Evolutionary conservation across 1,139 yeast species (phyloP).

Genomic region (Blastobotrys indianensis): DNA sequence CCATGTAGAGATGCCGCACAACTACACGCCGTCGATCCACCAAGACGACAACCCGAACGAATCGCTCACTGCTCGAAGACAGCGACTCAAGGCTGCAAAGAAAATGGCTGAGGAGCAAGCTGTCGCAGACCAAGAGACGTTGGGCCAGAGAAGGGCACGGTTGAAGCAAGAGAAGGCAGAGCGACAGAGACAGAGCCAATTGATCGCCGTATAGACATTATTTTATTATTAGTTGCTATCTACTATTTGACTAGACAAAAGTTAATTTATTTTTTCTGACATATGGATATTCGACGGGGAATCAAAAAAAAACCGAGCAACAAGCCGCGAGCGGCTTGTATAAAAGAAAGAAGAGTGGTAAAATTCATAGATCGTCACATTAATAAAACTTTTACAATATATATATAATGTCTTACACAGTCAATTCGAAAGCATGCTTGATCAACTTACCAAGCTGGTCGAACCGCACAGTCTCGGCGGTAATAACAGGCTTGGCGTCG

Average conservation of each 20-base stretch:
- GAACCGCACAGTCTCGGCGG: constrained; percentile 31
- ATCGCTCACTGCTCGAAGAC: constrained; percentile 15
- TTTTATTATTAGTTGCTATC: too few species aligned
- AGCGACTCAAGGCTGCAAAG: constrained; percentile 23
- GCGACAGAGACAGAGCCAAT: constrained; percentile 2
- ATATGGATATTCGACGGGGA: too few species aligned
- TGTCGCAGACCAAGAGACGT: constrained; percentile 25
- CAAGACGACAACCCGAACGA: constrained; percentile 9
- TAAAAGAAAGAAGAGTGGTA: too few species aligned
- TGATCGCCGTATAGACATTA: background rate
- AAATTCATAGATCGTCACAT: too few species aligned
- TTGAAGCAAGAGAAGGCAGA: constrained; percentile 21
- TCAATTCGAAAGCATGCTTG: constrained; percentile 31
- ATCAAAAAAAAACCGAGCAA: too few species aligned
- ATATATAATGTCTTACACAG: constrained; percentile 7
- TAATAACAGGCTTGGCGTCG: constrained; percentile 31
- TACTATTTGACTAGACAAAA: too few species aligned
- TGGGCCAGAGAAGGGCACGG: constrained; percentile 32
- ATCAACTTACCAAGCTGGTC: constrained; percentile 34
- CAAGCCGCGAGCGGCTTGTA: too few species aligned
- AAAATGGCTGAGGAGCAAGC: constrained; percentile 9
- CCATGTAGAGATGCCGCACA: background rate
- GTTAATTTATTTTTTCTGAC: too few species aligned
- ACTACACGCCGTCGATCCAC: background rate
- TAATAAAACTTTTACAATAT: too few species aligned